These are phyloP conservation scores for Colletotrichum aenigma DNA, from an alignment of 2,329 filamentous ascomycete genomes.

Conservation along the genomic window DNA sequence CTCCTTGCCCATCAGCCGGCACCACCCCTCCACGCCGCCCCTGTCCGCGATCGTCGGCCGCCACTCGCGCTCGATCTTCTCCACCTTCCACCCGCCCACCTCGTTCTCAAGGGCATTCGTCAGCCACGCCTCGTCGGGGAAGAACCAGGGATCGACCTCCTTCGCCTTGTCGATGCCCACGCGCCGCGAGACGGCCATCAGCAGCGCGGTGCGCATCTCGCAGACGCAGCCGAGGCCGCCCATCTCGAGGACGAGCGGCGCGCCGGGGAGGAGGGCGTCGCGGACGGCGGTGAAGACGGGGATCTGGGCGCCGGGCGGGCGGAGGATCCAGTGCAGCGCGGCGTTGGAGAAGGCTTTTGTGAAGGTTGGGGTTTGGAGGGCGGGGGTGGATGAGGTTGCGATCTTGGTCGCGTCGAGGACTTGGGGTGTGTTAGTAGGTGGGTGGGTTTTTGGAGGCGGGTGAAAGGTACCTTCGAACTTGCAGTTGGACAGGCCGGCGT, in stretches of 20 bases:
- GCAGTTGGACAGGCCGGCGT: slow-evolving; percentile 36
- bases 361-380: slow-evolving; percentile 30
- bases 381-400: slow-evolving; percentile 13
- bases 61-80: slow-evolving; percentile 66
- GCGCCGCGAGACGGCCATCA: slow-evolving; percentile 56
- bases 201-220: slow-evolving; percentile 64
- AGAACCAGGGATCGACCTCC: slow-evolving; percentile 71
- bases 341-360: slow-evolving; percentile 70
- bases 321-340: slow-evolving; percentile 71
- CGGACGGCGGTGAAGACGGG: slow-evolving; percentile 59
- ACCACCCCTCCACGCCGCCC: slow-evolving; percentile 69
- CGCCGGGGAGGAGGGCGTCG: slow-evolving; percentile 57
- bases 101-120: slow-evolving; percentile 41
- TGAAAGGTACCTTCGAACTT: slow-evolving; percentile 47
- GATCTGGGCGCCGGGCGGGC: slow-evolving; percentile 42
- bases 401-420: slow-evolving; percentile 52
- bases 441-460: not conserved
- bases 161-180: slow-evolving; percentile 52
- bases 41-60: slow-evolving; percentile 63
- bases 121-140: slow-evolving; percentile 69
- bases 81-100: slow-evolving; percentile 52
- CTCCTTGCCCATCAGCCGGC: slow-evolving; percentile 64
- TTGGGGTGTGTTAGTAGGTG: slow-evolving; percentile 22
- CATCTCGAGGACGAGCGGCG: slow-evolving; percentile 71
- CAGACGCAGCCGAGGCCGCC: slow-evolving; percentile 72